phyloP scores from a whole-genome alignment of 2,329 filamentous ascomycete genomes.

The Colletotrichum gloeosporioides region DNA sequence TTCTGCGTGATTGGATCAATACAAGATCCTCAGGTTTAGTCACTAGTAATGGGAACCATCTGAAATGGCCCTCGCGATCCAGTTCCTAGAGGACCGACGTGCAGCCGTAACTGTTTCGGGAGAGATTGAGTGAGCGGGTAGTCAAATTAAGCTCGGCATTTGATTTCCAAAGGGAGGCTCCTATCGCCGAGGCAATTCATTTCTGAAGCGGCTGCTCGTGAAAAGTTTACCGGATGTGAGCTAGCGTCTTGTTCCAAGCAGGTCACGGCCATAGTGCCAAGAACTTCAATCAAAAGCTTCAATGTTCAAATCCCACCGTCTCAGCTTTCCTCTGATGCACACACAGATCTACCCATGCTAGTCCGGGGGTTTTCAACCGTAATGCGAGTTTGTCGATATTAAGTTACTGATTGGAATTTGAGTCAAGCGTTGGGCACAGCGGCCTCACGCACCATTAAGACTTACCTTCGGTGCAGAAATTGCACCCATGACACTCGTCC shows the following conservation, averaged over 20 bases:
- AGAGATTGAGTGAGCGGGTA: accelerated
- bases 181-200: not conserved
- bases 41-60: accelerated
- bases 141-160: not conserved
- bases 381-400: accelerated
- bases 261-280: not conserved
- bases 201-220: not conserved
- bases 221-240: not conserved
- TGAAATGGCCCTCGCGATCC: not conserved
- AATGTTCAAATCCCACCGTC: not conserved
- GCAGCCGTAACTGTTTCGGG: accelerated
- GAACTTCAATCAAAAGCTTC: not conserved
- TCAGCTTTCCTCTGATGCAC: not conserved
- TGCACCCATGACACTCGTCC: not conserved
- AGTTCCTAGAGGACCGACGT: not conserved
- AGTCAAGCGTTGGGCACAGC: not conserved
- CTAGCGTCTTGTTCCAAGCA: not conserved
- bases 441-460: accelerated
- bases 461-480: not conserved
- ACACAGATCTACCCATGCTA: not conserved
- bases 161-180: not conserved
- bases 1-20: not conserved
- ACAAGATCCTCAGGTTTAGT: accelerated
- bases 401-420: not conserved
- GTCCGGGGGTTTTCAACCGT: not conserved